phyloP scores from a whole-genome alignment of 306 rosid species.

The Mimosa pudica region DNA sequence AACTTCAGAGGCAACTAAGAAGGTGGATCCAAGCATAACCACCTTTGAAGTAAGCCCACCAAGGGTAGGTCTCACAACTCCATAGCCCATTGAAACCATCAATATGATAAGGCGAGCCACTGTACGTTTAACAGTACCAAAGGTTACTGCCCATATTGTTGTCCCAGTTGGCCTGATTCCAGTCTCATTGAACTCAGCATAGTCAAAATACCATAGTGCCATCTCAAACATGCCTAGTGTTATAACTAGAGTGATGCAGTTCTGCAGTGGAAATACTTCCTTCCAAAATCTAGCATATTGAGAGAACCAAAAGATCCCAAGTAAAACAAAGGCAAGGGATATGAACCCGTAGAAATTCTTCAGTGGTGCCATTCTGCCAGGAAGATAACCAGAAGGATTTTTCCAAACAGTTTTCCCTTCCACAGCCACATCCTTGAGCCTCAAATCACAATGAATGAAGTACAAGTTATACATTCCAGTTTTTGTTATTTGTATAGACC shows the following conservation, averaged over 20 bases:
- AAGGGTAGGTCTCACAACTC: slow-evolving; percentile 95
- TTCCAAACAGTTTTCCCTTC: slow-evolving; percentile 96
- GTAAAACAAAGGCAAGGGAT: slow-evolving; percentile 85
- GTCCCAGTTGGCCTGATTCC: slow-evolving; percentile 93
- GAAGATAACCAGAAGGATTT: slow-evolving; percentile 85
- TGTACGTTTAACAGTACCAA: slow-evolving; percentile 79
- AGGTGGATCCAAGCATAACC: slow-evolving; percentile 83
- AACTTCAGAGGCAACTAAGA: slow-evolving; percentile 91
- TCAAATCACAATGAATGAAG: slow-evolving; percentile 88
- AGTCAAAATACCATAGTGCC: slow-evolving; percentile 94
- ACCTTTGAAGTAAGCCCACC: slow-evolving; percentile 97
- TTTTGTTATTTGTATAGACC: slow-evolving; percentile 63
- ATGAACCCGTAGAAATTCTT: slow-evolving; percentile 83
- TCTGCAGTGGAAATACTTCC: slow-evolving; percentile 89
- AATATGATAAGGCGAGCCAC: slow-evolving; percentile 83
- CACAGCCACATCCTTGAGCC: slow-evolving; percentile 67
- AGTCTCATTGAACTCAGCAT: slow-evolving; percentile 84
- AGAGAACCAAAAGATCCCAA: slow-evolving; percentile 91
- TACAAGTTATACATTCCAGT: slow-evolving; percentile 98
- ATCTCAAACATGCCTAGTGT: slow-evolving; percentile 96
- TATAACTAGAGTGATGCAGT: slow-evolving; percentile 87
- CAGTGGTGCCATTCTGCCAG: slow-evolving; percentile 99
- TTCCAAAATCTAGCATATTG: slow-evolving; percentile 89
- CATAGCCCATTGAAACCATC: slow-evolving; percentile 92
- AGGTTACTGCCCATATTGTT: slow-evolving; percentile 90